Evolutionary conservation across 1,284 basidiomycete genomes (phyloP), one percentile per base, ranked within the genome.

Genomic region (Cryptococcus sp.): DNA sequence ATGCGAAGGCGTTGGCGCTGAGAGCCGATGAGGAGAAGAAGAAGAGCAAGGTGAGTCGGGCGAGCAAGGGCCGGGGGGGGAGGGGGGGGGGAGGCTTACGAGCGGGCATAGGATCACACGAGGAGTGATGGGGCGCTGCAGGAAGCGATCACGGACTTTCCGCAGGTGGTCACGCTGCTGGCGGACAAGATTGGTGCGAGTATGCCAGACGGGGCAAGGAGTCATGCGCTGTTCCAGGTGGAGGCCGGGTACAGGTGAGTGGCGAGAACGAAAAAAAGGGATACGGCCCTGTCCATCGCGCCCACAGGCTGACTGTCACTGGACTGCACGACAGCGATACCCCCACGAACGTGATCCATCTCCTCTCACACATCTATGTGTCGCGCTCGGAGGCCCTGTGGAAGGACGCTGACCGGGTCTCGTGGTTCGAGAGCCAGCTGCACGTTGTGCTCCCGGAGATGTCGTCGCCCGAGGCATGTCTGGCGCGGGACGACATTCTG

Each of bases 301-400:
- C n/a, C n/a, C n/a, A n/a, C n/a, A n/a, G n/a, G n/a, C n/a, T n/a
- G n/a, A n/a, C n/a, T n/a, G n/a, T n/a, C n/a, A n/a, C n/a, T n/a
- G 23, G 1, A n/a, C n/a, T n/a, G n/a, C n/a, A 33, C 28, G 5
- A 49, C 18, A 67, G 71, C 20, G 70, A 82, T 9, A 77, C 81
- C 36, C 78, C 82, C 1, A 74, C 63, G 1, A 77, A 71, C 20
- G 63, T 71, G 20, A 60, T 80, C 3, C 79, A 82, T 60, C 82
- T 94, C 12, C 82, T 95, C 11, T 87, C 89, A 0, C 88, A 91
- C 69, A 83, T 95, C 36, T 96, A 96, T 72, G 88, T 82, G 1
- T 83, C 87, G 46, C 86, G 89, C 7, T 87, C 88, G 0, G 80
- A 78, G 15, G 76, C 85, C 0, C 73, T 94, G 7, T 96, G 91